Conservation (phyloP, 1,284 basidiomycete genomes). For the Macrocystidia cucumis region DNA sequence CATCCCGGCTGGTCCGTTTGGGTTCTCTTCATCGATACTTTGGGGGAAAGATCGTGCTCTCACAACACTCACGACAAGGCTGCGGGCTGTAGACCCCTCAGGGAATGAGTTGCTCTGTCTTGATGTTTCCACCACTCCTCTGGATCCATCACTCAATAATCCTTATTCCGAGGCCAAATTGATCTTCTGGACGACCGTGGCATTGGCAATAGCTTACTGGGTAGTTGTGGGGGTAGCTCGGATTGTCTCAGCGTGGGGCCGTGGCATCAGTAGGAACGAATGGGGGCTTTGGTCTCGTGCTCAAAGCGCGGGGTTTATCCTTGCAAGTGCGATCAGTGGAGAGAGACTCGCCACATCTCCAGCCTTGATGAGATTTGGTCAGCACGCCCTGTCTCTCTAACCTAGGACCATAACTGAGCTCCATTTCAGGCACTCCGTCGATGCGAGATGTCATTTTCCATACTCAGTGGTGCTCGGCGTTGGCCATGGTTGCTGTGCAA, state of each 20-base stretch:
- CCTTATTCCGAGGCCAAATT: conserved; percentile 71
- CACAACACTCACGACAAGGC: conserved; percentile 76
- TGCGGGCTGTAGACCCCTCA: conserved; percentile 86
- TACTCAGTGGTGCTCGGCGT: conserved; percentile 82
- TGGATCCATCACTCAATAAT: conserved; percentile 41
- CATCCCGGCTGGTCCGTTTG: conserved; percentile 69
- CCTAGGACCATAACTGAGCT: conserved; percentile 10
- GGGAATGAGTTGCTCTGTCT: conserved; percentile 77
- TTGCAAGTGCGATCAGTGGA: conserved; percentile 90
- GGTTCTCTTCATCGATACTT: conserved; percentile 72
- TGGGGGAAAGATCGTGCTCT: conserved; percentile 67
- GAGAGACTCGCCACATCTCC: conserved; percentile 82
- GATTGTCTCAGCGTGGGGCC: conserved; percentile 75
- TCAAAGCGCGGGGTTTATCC: conserved; percentile 79
- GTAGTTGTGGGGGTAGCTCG: conserved; percentile 73
- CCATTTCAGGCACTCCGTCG: conserved; percentile 87
- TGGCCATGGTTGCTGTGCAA: conserved; percentile 89
- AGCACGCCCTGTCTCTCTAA: conserved; percentile 11
- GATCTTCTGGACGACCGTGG: conserved; percentile 81
- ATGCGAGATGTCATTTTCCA: conserved; percentile 90
- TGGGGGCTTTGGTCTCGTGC: conserved; percentile 57
- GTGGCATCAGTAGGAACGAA: conserved; percentile 53
- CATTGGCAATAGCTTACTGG: conserved; percentile 77
- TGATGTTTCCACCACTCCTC: conserved; percentile 73
- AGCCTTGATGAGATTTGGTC: conserved; percentile 84